Evolutionary conservation across 306 rosid genomes (phyloP).

Genomic region (Mimosa bimucronata): DNA sequence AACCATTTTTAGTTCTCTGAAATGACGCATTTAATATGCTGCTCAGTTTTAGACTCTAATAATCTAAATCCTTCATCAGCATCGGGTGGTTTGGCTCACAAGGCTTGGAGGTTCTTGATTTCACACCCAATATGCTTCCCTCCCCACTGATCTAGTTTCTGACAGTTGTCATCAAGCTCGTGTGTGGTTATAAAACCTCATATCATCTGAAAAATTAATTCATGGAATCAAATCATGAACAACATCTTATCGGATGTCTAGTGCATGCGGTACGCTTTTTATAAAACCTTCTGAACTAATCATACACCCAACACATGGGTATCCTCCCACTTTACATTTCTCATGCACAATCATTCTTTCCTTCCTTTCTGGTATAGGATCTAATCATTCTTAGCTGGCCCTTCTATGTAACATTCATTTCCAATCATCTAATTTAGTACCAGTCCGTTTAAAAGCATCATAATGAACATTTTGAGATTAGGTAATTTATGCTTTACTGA

Average conservation of each 20-base stretch:
- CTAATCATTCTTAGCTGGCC: background rate
- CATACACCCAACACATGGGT: background rate
- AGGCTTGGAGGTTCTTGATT: too few species aligned
- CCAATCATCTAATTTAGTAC: background rate
- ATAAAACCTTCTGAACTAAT: conserved; percentile 22
- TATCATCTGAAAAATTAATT: background rate
- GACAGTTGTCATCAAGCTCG: conserved; percentile 35
- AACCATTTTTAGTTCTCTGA: too few species aligned
- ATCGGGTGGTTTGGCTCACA: too few species aligned
- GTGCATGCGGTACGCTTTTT: conserved; percentile 30
- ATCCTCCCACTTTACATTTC: conserved; percentile 36
- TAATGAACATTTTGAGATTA: background rate
- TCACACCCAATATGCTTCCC: too few species aligned
- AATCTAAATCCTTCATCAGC: too few species aligned
- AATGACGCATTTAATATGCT: too few species aligned
- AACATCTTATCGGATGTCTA: background rate
- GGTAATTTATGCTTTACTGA: background rate
- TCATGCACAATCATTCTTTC: background rate
- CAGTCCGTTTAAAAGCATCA: conserved; percentile 11
- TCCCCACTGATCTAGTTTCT: too few species aligned
- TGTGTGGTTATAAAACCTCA: conserved; percentile 15
- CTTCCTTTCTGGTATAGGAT: background rate
- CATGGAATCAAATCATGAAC: background rate
- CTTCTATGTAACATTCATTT: background rate
- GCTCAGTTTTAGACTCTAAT: too few species aligned